Conservation (phyloP, 495 filamentous ascomycete genomes). For the Penicillium riverlandense region DNA sequence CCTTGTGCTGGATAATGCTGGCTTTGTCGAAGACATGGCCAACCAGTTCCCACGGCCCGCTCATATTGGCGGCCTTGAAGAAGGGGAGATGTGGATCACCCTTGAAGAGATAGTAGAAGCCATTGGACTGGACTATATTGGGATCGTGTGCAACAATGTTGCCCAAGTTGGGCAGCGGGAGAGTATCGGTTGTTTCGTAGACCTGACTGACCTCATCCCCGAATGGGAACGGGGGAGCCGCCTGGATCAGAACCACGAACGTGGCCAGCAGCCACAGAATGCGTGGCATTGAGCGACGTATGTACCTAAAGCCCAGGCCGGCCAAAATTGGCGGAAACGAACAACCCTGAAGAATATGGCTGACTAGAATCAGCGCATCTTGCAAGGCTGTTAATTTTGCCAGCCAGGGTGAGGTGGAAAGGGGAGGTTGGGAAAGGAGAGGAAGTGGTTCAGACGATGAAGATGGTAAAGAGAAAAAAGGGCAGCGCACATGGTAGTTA, state of each 20-base stretch:
- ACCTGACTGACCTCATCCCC: background rate
- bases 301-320: too few species aligned
- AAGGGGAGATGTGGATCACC: constrained; percentile 23
- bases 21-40: constrained; percentile 30
- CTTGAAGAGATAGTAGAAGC: constrained; percentile 34
- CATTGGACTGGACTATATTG: constrained; percentile 26
- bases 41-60: constrained; percentile 33
- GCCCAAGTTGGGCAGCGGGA: constrained; percentile 29
- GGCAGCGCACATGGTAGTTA: constrained; percentile 1
- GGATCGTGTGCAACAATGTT: constrained; percentile 33
- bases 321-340: background rate
- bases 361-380: background rate
- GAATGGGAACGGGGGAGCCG: too few species aligned
- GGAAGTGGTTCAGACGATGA: background rate
- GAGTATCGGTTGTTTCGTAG: constrained; percentile 22
- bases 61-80: constrained; percentile 25
- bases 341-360: too few species aligned
- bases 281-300: too few species aligned
- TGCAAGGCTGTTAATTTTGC: background rate
- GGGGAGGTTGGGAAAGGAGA: background rate
- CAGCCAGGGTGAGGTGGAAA: background rate
- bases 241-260: background rate
- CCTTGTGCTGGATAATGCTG: constrained; percentile 28
- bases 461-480: constrained; percentile 1
- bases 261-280: background rate